phyloP scores from a whole-genome alignment of 441 rosid genomes.

The Jatropha podagrica region DNA sequence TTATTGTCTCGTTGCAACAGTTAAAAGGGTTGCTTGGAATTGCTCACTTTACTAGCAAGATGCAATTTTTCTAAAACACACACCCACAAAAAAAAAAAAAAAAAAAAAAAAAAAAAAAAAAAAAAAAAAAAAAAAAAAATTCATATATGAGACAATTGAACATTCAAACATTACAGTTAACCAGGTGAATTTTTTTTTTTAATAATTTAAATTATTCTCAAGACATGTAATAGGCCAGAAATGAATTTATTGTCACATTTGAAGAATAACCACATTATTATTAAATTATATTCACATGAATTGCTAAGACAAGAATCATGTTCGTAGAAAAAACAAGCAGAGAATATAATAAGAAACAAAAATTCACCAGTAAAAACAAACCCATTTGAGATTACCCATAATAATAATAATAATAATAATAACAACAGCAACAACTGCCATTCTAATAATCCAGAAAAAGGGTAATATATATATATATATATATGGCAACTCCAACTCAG shows the following conservation, averaged over 20 bases:
- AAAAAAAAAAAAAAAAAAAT: too few relatives aligned
- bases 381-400: conserved; percentile 18
- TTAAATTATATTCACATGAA: conserved; percentile 12
- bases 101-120: too few relatives aligned
- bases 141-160: not conserved
- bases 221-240: not conserved
- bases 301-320: conserved; percentile 14
- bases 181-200: not conserved
- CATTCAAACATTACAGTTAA: not conserved
- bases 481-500: conserved; percentile 15
- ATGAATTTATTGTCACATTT: not conserved
- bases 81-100: too few relatives aligned
- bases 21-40: conserved; percentile 95
- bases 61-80: conserved; percentile 78
- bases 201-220: not conserved
- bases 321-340: not conserved
- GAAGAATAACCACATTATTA: not conserved
- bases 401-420: too few relatives aligned
- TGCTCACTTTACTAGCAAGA: conserved; percentile 82
- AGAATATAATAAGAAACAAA: not conserved
- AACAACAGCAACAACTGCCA: not conserved
- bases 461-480: conserved; percentile 6
- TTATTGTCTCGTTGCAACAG: conserved; percentile 95
- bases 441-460: conserved; percentile 27
- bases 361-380: conserved; percentile 4